Evolutionary conservation across 2,329 filamentous ascomycete genomes (phyloP), one percentile per base, ranked within the genome.

Genomic region (Stagonosporopsis rhizophila): DNA sequence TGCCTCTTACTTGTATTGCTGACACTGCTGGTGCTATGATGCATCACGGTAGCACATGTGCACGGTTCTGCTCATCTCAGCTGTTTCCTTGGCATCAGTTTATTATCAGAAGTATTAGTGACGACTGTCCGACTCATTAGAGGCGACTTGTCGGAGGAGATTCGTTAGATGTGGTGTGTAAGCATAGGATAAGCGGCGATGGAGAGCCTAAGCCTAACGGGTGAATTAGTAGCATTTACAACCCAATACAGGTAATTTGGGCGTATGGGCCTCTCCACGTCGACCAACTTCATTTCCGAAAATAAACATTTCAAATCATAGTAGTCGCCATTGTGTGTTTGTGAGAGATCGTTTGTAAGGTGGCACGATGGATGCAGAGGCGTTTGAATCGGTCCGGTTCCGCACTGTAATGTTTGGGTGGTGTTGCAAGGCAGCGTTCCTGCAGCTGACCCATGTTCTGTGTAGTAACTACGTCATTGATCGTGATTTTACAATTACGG

Each of bases 151-250:
- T 20, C 17, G 12, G 6, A 46, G 32, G 51, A 44, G 19, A 44
- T 40, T 42, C 41, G 46, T 37, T 22, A 34, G 30, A 49, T 25
- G 32, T 28, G 38, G 53, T 69, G 61, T 61, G 69, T 73, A 63
- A 73, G 70, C 70, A 69, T 69, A 35, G 52, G 44, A 54, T 69
- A 70, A 72, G 64, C 68, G 48, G 42, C 19, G 20, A 30, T 32
- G 39, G 42, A 30, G 37, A 46, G 38, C n/a, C 25, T 38, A 23
- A 37, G 23, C 22, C 20, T 14, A 56, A 60, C 64, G 63, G 59
- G 61, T 59, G 61, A 70, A 71, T 71, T 71, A 64, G 41, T 54
- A 59, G 12, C 22, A 45, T 60, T 58, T 46, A 23, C 44, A 19
- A 35, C 27, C 41, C 56, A 45, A 56, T 49, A 28, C 48, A 39